Evolutionary conservation across 2,329 filamentous ascomycete species (phyloP), one percentile per base, ranked within the genome.

Genomic region (Colletotrichum sp.): DNA sequence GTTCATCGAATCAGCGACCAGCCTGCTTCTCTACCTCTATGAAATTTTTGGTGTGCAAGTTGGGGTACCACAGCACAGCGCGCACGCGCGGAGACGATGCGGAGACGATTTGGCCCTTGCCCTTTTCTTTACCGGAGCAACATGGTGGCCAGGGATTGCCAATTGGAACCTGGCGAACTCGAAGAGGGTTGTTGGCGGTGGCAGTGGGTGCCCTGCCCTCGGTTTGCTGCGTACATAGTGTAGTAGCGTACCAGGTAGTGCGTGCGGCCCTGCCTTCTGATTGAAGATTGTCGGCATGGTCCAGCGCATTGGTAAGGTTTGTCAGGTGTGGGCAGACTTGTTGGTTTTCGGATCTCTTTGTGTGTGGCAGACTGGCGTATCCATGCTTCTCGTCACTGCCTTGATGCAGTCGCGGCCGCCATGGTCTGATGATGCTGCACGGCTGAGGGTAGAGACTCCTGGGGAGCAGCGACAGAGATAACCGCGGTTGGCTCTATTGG

Each of bases 21-120:
- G 24, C 57, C 24, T 34, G 32, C 67, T 18, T 39, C 36, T 67
- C 13, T 15, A 30, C 55, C 60, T 32, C 48, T 16, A 28, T 34
- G 24, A 24, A 60, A 10, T 52, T 30, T 34, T 67, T 21, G 26
- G 28, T 43, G 15, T 24, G 26, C 48, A 52, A 15, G 18, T 28
- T n/a, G 26, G 48, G 28, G 21, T 16, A 39, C n/a, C 26, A 26
- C 13, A n/a, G 66, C 36, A 36, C 67, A 7, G 18, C 39, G 39
- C 39, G 39, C 12, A 57, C 43, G 61, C 39, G 70, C 57, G 57
- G 64, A 75, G 63, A 32, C 64, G 28, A 73, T 75, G 69, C 73
- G 73, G 73, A 73, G 73, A 59, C 57, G 63, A 64, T 73, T 75
- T 64, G 70, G 61, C 57, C 69, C 57, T 75, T 65, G 21, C 64